Evolutionary conservation across 2,329 filamentous ascomycete genomes (phyloP), one percentile per base, ranked within the genome.

Genomic region (Aplosporella prunicola): DNA sequence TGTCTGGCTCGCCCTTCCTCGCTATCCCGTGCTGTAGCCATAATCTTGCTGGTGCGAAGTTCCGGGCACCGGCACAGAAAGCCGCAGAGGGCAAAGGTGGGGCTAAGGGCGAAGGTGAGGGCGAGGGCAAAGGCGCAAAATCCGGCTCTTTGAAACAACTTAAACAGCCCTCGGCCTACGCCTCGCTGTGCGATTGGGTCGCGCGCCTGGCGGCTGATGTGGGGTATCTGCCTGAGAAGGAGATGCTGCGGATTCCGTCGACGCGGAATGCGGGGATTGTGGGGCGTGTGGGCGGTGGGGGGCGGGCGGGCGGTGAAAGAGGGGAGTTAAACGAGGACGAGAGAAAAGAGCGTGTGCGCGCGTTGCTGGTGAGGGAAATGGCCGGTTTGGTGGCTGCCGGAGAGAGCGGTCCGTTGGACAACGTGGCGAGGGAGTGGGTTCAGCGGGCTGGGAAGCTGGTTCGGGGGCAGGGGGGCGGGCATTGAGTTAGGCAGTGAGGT

Each of bases 21-120:
- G 82, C 84, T 48, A 94, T 98, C 29, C 91, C 91, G 2, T 98
- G 91, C 64, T 98, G 91, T 64, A 93, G 85, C 46, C 87, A 96
- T 62, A 74, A 82, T 41, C 75, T 98, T 2, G 76, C 78, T 1
- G 91, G 91, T 1, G 73, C 75, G 2, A 59, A 67, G 42, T 91
- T 81, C 55, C 78, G 91, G 13, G 81, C 83, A 5, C 66, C 56
- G 3, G 37, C 26, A n/a, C 26, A 47, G 45, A 33, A 49, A 20
- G 7, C 17, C 11, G 15, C 5, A 20, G 28, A 24, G 16, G 9
- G n/a, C n/a, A n/a, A n/a, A n/a, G 4, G 16, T 2, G 23, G 9
- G 30, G 15, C 11, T 9, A n/a, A 16, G 13, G 9, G 26, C 6
- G 7, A 22, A 1, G 24, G n/a, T n/a, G 23, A n/a, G 16, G 13